A percentile compares a stretch with the other conserved stretches of the same genome.
These are phyloP conservation scores for Cercospora sp. DNA, from an alignment of 2,329 filamentous ascomycete genomes.

Conservation along the genomic window DNA sequence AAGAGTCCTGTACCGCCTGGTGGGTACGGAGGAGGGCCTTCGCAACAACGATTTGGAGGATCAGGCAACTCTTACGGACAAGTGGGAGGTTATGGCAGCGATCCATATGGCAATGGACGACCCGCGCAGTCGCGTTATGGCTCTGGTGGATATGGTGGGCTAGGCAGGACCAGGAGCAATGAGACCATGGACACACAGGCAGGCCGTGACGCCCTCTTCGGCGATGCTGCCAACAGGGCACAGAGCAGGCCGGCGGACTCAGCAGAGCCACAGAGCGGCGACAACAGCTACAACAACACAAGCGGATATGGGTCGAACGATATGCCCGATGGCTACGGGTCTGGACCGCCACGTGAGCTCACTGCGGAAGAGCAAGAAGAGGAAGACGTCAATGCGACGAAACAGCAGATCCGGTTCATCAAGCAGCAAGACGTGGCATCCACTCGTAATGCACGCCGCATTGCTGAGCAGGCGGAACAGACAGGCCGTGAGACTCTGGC, in stretches of 20 bases:
- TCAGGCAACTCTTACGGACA: constrained; percentile 42
- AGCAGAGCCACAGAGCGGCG: constrained; percentile 20
- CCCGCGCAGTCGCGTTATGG: constrained; percentile 42
- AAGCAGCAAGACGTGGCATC: constrained; percentile 77
- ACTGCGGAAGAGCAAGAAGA: constrained; percentile 80
- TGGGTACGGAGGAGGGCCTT: constrained; percentile 44
- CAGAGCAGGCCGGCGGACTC: constrained; percentile 47
- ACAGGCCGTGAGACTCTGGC: constrained; percentile 71
- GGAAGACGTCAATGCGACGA: constrained; percentile 69
- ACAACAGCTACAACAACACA: constrained; percentile 38
- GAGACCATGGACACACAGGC: constrained; percentile 54
- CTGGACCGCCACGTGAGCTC: constrained; percentile 71
- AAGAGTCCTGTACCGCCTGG: constrained; percentile 49
- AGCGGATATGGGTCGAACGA: constrained; percentile 35
- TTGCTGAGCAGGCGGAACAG: constrained; percentile 69
- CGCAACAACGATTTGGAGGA: constrained; percentile 30
- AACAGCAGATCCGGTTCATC: constrained; percentile 71
- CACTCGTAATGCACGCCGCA: constrained; percentile 67
- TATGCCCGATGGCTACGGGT: constrained; percentile 45
- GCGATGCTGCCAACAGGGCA: constrained; percentile 54
- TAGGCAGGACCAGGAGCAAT: constrained; percentile 53
- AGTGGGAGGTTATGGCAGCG: constrained; percentile 52
- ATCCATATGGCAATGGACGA: constrained; percentile 52
- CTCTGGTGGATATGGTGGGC: constrained; percentile 57
- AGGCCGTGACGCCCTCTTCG: constrained; percentile 66